These are phyloP conservation scores for Truncatella angustata DNA, from an alignment of 2,329 filamentous ascomycete species.

Conservation along the genomic window DNA sequence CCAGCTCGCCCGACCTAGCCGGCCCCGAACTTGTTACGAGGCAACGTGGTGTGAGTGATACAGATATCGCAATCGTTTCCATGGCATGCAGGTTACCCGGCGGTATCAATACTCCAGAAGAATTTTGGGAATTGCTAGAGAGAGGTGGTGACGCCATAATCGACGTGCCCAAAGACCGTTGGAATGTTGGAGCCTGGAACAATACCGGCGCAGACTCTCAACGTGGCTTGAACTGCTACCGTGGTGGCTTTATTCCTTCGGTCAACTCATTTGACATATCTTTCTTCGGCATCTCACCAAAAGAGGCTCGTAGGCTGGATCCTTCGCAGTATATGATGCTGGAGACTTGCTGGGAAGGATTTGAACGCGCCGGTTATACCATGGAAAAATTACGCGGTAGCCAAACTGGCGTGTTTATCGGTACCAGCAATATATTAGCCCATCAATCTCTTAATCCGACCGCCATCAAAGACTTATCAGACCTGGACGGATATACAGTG, in stretches of 20 bases:
- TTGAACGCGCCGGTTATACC: conserved; percentile 24
- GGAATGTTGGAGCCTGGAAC: conserved; percentile 17
- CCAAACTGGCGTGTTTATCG: conserved; percentile 24
- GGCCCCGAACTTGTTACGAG: neutral
- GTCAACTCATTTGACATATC: conserved; percentile 21
- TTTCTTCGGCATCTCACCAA: conserved; percentile 25
- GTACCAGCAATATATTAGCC: conserved; percentile 21
- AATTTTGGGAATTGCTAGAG: conserved; percentile 32
- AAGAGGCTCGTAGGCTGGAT: conserved; percentile 22
- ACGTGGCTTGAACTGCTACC: conserved; percentile 27
- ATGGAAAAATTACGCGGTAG: conserved; percentile 21
- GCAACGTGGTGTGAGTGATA: neutral
- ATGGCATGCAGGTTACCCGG: conserved; percentile 35
- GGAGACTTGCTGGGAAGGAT: conserved; percentile 24
- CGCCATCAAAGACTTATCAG: conserved; percentile 11
- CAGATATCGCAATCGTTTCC: conserved; percentile 27
- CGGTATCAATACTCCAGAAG: conserved; percentile 24
- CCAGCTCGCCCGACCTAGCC: neutral
- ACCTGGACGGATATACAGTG: conserved; percentile 24
- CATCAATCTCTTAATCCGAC: conserved; percentile 15
- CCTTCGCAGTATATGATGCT: conserved; percentile 23
- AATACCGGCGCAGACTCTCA: conserved; percentile 31
- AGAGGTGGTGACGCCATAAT: conserved; percentile 21
- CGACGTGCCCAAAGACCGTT: conserved; percentile 29
- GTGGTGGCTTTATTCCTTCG: conserved; percentile 21